Base-by-base conservation (phyloP, 495 filamentous ascomycete species). In the Parmelia sp. region DNA sequence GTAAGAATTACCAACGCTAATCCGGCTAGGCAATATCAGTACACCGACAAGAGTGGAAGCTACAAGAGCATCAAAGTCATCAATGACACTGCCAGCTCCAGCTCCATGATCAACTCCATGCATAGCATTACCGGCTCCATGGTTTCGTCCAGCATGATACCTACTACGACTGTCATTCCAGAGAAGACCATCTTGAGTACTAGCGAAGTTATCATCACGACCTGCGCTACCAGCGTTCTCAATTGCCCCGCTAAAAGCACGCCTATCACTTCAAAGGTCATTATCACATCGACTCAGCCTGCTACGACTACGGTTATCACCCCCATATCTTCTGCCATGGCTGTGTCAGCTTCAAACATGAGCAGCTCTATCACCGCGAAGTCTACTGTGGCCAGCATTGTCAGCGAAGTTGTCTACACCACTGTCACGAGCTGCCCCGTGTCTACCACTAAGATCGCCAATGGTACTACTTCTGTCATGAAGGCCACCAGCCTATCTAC, bases 1-100 rank as follows among this genome's bases (percentile, higher is more conserved):
- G 72, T 78, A 25, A 71, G 70, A n/a, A 70, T 78, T 53, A 71
- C 61, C 37, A 76, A 77, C 66, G 71, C 70, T 59, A 76, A 74
- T 67, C 77, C 77, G 5, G 75, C 71, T 35, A 45, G 57, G 4
- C 61, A 62, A 37, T 79, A 80, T 68, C 71, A 71, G 62, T 78
- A 75, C 61, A 66, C 68, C 51, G 77, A 78, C 68, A 73, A 74
- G 64, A 73, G 66, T 29, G 77, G 77, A 36, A 69, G 63, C 47
- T 74, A 58, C 61, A 31, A 69, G 53, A 76, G 76, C 71, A 79
- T 78, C 68, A 72, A 76, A 37, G 49, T n/a, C 10, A 39, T 61
- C 27, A 68, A 65, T n/a, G 65, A 44, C 31, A 60, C 63, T 21
- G 23, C 40, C 45, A 58, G 21, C 17, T 27, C 36, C 33, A 55